Percentiles rank a stretch among this genome's conserved stretches.
Evolutionary conservation across 768 basidiomycete genomes (phyloP).

Genomic region (Kwoniella mangroviensis): DNA sequence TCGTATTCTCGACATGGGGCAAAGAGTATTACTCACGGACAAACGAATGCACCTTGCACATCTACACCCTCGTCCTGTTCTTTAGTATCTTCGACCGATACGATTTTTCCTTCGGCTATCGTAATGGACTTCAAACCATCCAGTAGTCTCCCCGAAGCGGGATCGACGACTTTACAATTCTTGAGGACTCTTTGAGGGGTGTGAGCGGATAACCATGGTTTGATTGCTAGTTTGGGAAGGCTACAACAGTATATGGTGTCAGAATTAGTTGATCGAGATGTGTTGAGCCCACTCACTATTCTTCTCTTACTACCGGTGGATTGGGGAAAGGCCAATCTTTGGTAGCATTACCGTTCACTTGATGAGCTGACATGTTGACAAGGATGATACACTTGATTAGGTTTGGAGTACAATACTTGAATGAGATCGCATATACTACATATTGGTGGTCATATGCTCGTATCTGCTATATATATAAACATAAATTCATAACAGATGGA

Average conservation of each 20-base stretch:
- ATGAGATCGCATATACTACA: too few relatives aligned
- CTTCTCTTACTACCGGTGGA: slow-evolving; percentile 4
- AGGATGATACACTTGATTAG: neutral
- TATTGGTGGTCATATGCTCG: too few relatives aligned
- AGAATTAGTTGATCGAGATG: neutral
- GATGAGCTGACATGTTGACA: neutral
- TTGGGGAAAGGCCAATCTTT: slow-evolving; percentile 12
- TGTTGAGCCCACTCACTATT: slow-evolving; percentile 5
- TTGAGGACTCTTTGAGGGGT: slow-evolving; percentile 52
- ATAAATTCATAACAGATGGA: too few relatives aligned
- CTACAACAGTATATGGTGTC: neutral
- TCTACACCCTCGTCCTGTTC: slow-evolving; percentile 43
- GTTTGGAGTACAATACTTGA: too few relatives aligned
- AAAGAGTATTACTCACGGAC: slow-evolving; percentile 43
- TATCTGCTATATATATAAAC: too few relatives aligned
- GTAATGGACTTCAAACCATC: slow-evolving; percentile 49
- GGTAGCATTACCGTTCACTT: slow-evolving; percentile 1
- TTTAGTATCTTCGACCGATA: slow-evolving; percentile 28
- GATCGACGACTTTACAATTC: slow-evolving; percentile 59
- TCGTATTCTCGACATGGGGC: neutral
- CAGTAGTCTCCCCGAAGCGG: slow-evolving; percentile 46
- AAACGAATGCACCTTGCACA: slow-evolving; percentile 59
- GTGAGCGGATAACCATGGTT: slow-evolving; percentile 57
- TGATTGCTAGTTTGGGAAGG: slow-evolving; percentile 60
- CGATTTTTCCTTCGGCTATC: slow-evolving; percentile 54